Percentiles rank a stretch among this genome's conserved stretches.
Conservation (phyloP, 805 yeast genomes). For the Candida germanica region DNA sequence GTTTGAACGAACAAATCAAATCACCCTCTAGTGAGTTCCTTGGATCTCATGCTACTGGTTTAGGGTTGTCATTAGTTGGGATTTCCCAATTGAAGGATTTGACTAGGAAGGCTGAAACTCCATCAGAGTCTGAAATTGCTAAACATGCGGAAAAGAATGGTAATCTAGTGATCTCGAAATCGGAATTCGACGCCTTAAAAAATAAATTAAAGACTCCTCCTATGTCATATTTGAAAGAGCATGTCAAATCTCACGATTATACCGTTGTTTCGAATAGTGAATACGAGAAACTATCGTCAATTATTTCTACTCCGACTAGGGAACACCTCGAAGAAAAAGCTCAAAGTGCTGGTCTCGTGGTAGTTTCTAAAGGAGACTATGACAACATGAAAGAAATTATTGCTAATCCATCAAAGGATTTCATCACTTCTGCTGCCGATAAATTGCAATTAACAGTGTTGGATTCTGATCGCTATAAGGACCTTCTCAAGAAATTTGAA, state of each 20-base stretch:
- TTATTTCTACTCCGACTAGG: constrained; percentile 26
- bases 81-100: constrained; percentile 11
- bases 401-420: constrained; percentile 26
- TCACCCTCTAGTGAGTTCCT: constrained; percentile 25
- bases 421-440: constrained; percentile 14
- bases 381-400: constrained; percentile 6
- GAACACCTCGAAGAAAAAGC: constrained; percentile 23
- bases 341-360: constrained; percentile 10
- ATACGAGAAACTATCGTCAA: constrained; percentile 17
- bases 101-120: constrained; percentile 16
- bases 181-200: constrained; percentile 10
- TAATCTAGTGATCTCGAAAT: constrained; percentile 8
- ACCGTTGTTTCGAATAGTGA: constrained; percentile 14
- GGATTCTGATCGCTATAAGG: constrained; percentile 6
- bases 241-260: constrained; percentile 10
- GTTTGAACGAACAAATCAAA: constrained; percentile 2
- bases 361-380: constrained; percentile 15
- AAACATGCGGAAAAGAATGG: constrained; percentile 28
- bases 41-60: constrained; percentile 13
- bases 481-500: constrained; percentile 8
- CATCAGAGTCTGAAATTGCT: constrained; percentile 28
- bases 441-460: constrained; percentile 10
- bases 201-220: constrained; percentile 9
- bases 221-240: constrained; percentile 11
- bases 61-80: constrained; percentile 20